These are phyloP conservation scores for Hypoxylon perforatum DNA, from an alignment of 495 filamentous ascomycete species.

Conservation along the genomic window DNA sequence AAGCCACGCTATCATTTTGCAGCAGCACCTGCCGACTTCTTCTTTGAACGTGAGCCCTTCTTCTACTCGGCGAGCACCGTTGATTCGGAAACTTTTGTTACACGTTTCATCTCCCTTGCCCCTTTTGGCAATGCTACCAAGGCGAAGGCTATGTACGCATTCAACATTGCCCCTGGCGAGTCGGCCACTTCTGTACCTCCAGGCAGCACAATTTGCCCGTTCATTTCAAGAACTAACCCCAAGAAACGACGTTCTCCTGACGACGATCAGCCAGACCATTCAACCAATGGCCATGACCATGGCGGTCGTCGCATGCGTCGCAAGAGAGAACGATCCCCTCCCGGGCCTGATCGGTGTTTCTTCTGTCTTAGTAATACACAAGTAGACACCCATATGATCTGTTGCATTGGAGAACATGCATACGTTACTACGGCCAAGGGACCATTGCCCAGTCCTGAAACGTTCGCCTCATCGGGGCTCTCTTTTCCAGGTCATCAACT, in stretches of 20 bases:
- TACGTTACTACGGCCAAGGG: conserved; percentile 95
- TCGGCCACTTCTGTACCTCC: conserved; percentile 65
- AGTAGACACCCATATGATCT: conserved; percentile 86
- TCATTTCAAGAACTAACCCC: conserved; percentile 54
- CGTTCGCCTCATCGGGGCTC: conserved; percentile 68
- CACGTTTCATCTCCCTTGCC: conserved; percentile 89
- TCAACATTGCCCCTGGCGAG: conserved; percentile 74
- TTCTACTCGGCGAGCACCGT: conserved; percentile 64
- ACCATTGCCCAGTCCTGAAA: conserved; percentile 75
- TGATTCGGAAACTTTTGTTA: conserved; percentile 64
- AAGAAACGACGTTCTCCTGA: conserved; percentile 71
- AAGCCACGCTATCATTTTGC: conserved; percentile 93
- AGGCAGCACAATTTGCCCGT: conserved; percentile 78
- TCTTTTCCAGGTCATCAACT: conserved; percentile 88
- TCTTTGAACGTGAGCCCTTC: conserved; percentile 94
- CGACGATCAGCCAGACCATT: conserved; percentile 51
- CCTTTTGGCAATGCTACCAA: conserved; percentile 76
- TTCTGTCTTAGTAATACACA: conserved; percentile 91
- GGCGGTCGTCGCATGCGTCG: conserved; percentile 66
- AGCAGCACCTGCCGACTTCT: conserved; percentile 67
- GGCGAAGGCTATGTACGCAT: conserved; percentile 91
- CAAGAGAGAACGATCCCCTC: conserved; percentile 59
- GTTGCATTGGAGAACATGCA: conserved; percentile 81
- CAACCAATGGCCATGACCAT: conserved; percentile 65
- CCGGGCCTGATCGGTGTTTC: conserved; percentile 84